A percentile compares a stretch with the other conserved stretches of the same genome.
phyloP scores from a whole-genome alignment of 2,329 filamentous ascomycete genomes.

The Botrytis squamosa region DNA sequence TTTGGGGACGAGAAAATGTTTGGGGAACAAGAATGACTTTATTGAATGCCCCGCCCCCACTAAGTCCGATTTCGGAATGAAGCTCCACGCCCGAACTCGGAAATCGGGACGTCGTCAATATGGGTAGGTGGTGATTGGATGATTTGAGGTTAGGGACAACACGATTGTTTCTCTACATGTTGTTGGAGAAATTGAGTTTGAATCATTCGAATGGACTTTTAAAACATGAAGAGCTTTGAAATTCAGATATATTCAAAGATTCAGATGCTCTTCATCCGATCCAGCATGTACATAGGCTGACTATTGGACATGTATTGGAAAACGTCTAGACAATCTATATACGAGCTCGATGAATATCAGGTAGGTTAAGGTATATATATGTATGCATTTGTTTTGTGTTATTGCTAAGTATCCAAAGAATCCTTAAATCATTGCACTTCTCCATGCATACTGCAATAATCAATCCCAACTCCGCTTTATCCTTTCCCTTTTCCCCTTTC shows the following conservation, averaged over 20 bases:
- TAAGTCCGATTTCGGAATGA: slow-evolving; percentile 12
- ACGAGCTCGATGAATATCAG: neutral
- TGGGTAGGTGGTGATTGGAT: neutral
- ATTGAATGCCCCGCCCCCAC: slow-evolving; percentile 11
- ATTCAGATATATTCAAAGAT: neutral
- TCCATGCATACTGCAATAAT: slow-evolving; percentile 3
- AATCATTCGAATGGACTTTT: neutral
- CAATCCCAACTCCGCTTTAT: neutral
- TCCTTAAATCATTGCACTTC: neutral
- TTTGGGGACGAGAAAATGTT: neutral
- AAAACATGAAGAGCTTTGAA: neutral
- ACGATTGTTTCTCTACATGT: neutral
- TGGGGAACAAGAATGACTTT: slow-evolving; percentile 5
- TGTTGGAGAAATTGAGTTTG: neutral
- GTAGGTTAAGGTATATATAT: neutral
- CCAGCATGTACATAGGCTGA: neutral
- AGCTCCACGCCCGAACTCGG: slow-evolving; percentile 2
- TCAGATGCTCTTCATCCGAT: neutral
- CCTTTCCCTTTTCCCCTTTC: neutral
- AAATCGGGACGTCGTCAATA: neutral
- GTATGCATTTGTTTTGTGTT: neutral
- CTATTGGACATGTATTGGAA: neutral
- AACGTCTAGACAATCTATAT: neutral
- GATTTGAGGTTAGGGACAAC: neutral
- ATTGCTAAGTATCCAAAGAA: neutral